Percentiles rank a stretch among this genome's conserved stretches.
These are phyloP conservation scores for Graphiopsis chlorocephala DNA, from an alignment of 2,329 filamentous ascomycete genomes.

Conservation along the genomic window DNA sequence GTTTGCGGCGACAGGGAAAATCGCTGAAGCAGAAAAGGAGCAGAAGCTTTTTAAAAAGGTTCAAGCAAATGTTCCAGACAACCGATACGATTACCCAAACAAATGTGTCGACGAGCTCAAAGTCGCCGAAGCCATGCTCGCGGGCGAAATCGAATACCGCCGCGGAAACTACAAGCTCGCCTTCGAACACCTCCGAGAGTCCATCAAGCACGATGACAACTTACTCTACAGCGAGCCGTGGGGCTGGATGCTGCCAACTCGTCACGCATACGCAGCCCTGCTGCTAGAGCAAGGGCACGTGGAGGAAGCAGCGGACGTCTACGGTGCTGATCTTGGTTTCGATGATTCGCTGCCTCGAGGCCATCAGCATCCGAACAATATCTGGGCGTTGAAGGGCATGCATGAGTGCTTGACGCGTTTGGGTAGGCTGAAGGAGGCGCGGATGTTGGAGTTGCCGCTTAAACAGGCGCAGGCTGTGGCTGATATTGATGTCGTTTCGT, in stretches of 20 bases:
- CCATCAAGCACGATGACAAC: conserved; percentile 58
- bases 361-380: conserved; percentile 67
- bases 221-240: conserved; percentile 71
- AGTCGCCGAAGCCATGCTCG: conserved; percentile 62
- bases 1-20: conserved; percentile 55
- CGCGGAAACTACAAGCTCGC: conserved; percentile 56
- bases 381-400: conserved; percentile 72
- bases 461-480: conserved; percentile 53
- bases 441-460: conserved; percentile 50
- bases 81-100: conserved; percentile 68
- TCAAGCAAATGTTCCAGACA: conserved; percentile 49
- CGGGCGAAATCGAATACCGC: conserved; percentile 72
- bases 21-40: conserved; percentile 55
- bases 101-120: conserved; percentile 61
- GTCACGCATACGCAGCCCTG: conserved; percentile 67
- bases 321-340: conserved; percentile 42
- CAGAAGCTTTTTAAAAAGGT: conserved; percentile 47
- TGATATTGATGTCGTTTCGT: conserved; percentile 58
- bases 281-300: conserved; percentile 60
- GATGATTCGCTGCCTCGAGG: conserved; percentile 57
- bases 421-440: conserved; percentile 39
- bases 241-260: conserved; percentile 74
- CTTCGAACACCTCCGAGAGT: conserved; percentile 55
- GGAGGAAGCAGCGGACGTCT: conserved; percentile 38
- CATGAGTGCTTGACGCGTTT: conserved; percentile 66